A percentile compares a stretch with the other conserved stretches of the same genome.
Evolutionary conservation across 1,139 yeast genomes (phyloP).

Genomic region (Suhomyces bokatorum): DNA sequence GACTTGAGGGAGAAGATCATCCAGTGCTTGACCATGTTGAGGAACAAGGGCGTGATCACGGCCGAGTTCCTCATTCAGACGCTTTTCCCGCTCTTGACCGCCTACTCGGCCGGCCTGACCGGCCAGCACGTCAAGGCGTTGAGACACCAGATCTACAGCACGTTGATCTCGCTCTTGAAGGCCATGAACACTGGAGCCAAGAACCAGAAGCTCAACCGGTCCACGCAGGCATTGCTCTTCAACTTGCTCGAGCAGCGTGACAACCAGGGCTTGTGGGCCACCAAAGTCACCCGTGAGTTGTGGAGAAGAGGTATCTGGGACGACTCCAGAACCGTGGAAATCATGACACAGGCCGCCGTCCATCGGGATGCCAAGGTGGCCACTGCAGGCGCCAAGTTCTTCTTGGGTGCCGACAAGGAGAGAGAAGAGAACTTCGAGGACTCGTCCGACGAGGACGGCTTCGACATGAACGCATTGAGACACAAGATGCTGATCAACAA

Average conservation of each 20-base stretch:
- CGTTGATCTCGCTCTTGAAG: constrained; percentile 75
- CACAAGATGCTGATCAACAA: constrained; percentile 85
- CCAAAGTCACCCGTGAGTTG: constrained; percentile 87
- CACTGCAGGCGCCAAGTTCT: constrained; percentile 84
- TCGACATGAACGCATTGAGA: constrained; percentile 66
- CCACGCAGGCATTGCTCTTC: constrained; percentile 89
- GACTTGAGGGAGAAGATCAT: constrained; percentile 89
- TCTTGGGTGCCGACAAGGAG: constrained; percentile 93
- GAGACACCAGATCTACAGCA: constrained; percentile 78
- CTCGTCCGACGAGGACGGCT: constrained; percentile 70
- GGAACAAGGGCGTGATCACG: constrained; percentile 80
- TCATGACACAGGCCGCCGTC: constrained; percentile 93
- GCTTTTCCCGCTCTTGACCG: constrained; percentile 76
- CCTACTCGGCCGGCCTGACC: constrained; percentile 43
- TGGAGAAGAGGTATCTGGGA: constrained; percentile 99
- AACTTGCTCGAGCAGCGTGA: constrained; percentile 78
- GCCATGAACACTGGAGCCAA: constrained; percentile 81
- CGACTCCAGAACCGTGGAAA: constrained; percentile 91
- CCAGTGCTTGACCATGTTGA: constrained; percentile 82
- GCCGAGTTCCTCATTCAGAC: constrained; percentile 84
- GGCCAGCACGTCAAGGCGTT: constrained; percentile 83
- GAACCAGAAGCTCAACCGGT: constrained; percentile 82
- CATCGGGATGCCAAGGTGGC: constrained; percentile 89
- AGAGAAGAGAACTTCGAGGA: constrained; percentile 81
- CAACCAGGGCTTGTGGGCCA: constrained; percentile 91